phyloP scores from a whole-genome alignment of 2,329 filamentous ascomycete species.

The Fusarium poae region DNA sequence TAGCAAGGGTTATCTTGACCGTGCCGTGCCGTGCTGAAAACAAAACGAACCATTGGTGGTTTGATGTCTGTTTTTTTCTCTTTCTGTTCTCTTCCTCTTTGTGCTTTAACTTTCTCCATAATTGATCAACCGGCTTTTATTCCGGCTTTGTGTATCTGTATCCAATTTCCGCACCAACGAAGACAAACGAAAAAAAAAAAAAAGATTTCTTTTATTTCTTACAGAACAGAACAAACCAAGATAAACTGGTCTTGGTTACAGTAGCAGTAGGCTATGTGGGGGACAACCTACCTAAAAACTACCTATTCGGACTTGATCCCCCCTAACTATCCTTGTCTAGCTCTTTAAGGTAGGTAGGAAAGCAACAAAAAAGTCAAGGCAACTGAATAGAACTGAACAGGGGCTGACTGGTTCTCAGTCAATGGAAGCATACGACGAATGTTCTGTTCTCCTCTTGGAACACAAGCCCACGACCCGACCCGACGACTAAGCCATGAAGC shows the following conservation, averaged over 20 bases:
- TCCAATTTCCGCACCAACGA: constrained; percentile 16
- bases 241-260: background rate
- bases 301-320: background rate
- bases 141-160: background rate
- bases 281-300: constrained; percentile 3
- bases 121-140: constrained; percentile 15
- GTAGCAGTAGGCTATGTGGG: background rate
- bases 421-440: constrained; percentile 29
- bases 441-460: constrained; percentile 34
- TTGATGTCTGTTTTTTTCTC: background rate
- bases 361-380: constrained; percentile 8
- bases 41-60: constrained; percentile 14
- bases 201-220: background rate
- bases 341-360: constrained; percentile 7
- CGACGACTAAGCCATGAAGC: constrained; percentile 37
- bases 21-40: constrained; percentile 24
- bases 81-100: background rate
- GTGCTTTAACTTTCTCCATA: constrained; percentile 20
- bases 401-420: constrained; percentile 34
- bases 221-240: background rate
- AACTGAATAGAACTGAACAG: constrained; percentile 9
- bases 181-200: background rate
- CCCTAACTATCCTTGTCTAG: constrained; percentile 14
- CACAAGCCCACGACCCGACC: constrained; percentile 14
- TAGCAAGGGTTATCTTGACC: constrained; percentile 22